These are phyloP conservation scores for Chaetomium tenue DNA, from an alignment of 495 filamentous ascomycete genomes.

Conservation along the genomic window DNA sequence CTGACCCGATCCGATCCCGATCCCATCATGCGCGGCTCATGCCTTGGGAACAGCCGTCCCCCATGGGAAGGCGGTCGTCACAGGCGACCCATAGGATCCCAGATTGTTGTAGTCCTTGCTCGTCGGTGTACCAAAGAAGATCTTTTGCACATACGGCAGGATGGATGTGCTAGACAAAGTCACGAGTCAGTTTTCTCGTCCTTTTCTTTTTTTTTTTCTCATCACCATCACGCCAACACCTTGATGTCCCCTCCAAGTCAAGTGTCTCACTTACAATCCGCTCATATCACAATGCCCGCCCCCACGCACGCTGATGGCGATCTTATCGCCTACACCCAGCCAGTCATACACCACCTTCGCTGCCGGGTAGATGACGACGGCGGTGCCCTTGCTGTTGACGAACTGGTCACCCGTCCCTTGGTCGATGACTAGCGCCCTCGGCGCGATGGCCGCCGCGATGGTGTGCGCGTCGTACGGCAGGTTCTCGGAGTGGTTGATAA, in stretches of 20 bases:
- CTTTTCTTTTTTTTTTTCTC: background rate
- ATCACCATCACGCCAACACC: background rate
- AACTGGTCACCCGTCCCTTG: constrained; percentile 51
- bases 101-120: constrained; percentile 49
- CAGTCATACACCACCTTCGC: constrained; percentile 54
- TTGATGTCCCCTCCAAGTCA: background rate
- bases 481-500: constrained; percentile 50
- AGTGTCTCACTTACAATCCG: constrained; percentile 44
- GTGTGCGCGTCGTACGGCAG: constrained; percentile 55
- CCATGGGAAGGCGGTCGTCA: constrained; percentile 52
- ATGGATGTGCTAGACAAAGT: constrained; percentile 41
- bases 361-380: constrained; percentile 50
- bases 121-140: constrained; percentile 48
- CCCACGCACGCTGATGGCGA: constrained; percentile 49
- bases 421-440: constrained; percentile 52
- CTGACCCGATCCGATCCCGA: background rate
- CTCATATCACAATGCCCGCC: constrained; percentile 53
- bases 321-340: constrained; percentile 48
- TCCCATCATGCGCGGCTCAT: constrained; percentile 17
- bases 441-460: constrained; percentile 54
- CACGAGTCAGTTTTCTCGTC: background rate
- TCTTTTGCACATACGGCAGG: constrained; percentile 51
- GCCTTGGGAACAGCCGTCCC: constrained; percentile 40
- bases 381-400: constrained; percentile 52
- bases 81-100: constrained; percentile 46